phyloP scores from a whole-genome alignment of 1,139 yeast species.

The Geotrichum restrictum region DNA sequence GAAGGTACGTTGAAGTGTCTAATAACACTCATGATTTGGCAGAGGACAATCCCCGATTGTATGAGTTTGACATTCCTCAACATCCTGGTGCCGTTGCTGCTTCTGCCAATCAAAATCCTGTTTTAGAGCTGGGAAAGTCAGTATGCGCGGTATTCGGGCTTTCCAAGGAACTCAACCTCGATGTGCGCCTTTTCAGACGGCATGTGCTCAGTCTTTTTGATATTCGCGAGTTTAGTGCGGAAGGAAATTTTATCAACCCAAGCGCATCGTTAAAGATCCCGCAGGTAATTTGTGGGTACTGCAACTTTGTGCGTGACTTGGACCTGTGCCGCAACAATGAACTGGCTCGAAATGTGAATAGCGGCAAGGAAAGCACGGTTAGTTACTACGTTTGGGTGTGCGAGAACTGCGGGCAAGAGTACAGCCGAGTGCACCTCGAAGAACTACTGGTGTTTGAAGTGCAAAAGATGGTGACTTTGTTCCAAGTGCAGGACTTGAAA shows the following conservation, averaged over 20 bases:
- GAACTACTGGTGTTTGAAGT: slow-evolving; percentile 70
- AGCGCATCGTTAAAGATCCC: slow-evolving; percentile 63
- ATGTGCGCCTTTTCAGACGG: slow-evolving; percentile 69
- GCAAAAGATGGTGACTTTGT: slow-evolving; percentile 53
- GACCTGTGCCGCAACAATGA: slow-evolving; percentile 70
- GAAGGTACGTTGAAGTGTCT: slow-evolving; percentile 69
- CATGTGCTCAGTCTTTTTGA: slow-evolving; percentile 71
- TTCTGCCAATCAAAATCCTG: slow-evolving; percentile 52
- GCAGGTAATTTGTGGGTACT: slow-evolving; percentile 72
- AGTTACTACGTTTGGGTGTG: slow-evolving; percentile 55
- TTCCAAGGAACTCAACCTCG: slow-evolving; percentile 61
- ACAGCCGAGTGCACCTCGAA: slow-evolving; percentile 68
- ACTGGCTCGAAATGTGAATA: slow-evolving; percentile 17
- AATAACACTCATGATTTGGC: slow-evolving; percentile 59
- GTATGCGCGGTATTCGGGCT: slow-evolving; percentile 70
- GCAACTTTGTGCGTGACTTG: slow-evolving; percentile 68
- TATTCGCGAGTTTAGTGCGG: slow-evolving; percentile 76
- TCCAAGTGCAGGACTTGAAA: slow-evolving; percentile 72
- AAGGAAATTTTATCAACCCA: slow-evolving; percentile 74
- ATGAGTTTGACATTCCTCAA: slow-evolving; percentile 17
- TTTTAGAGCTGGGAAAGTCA: slow-evolving; percentile 72
- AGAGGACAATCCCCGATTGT: slow-evolving; percentile 64
- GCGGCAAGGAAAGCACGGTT: slow-evolving; percentile 12
- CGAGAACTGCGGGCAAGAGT: slow-evolving; percentile 58
- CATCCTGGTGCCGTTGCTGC: slow-evolving; percentile 11